Conservation (phyloP, 352 stramenopile genomes). For the Halophytophthora polymorphica region DNA sequence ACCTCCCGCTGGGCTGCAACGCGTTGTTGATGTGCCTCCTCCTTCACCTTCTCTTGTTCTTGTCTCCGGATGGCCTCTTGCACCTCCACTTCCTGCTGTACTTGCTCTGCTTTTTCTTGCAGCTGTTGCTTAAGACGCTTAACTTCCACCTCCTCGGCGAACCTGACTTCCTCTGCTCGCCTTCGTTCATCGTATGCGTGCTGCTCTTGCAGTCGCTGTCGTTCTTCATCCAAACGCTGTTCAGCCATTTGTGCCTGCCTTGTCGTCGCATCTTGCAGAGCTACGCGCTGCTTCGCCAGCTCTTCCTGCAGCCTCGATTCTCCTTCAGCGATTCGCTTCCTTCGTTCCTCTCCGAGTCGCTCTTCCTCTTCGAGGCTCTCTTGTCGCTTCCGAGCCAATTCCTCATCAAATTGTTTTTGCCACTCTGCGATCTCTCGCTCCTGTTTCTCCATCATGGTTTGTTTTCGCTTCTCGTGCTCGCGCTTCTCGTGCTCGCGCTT, state of each 20-base stretch:
- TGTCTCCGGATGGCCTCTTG: conserved; percentile 6
- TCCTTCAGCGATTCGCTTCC: conserved; percentile 24
- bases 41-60: conserved; percentile 16
- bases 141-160: conserved; percentile 21
- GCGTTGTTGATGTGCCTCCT: conserved; percentile 9
- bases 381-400: conserved; percentile 33
- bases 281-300: conserved; percentile 11
- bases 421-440: conserved; percentile 32
- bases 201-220: conserved; percentile 19
- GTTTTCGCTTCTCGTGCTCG: conserved; percentile 41
- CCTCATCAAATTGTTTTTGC: conserved; percentile 39
- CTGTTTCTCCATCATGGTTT: conserved; percentile 36
- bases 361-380: conserved; percentile 39
- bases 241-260: conserved; percentile 26
- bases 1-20: background rate
- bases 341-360: conserved; percentile 21
- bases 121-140: conserved; percentile 15
- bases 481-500: conserved; percentile 44
- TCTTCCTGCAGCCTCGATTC: conserved; percentile 32
- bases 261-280: conserved; percentile 22
- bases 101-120: conserved; percentile 12
- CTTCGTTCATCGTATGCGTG: conserved; percentile 16
- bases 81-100: conserved; percentile 11
- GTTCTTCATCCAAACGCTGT: conserved; percentile 21
- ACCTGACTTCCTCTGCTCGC: conserved; percentile 14